Conservation (phyloP, 2,329 filamentous ascomycete genomes). For the Monilinia laxa region DNA sequence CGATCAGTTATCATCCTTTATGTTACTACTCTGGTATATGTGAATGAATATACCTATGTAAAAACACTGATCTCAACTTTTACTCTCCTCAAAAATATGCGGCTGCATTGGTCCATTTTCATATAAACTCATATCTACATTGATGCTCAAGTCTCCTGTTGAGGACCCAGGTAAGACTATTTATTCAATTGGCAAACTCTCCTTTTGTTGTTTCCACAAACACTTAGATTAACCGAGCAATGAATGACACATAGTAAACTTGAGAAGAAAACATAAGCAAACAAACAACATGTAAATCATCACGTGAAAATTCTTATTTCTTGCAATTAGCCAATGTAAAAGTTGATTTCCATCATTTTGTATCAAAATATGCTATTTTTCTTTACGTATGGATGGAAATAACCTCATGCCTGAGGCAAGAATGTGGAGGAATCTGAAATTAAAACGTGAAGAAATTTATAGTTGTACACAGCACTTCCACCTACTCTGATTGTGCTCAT, state of each 20-base stretch:
- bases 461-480: no score
- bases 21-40: background rate
- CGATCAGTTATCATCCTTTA: no score
- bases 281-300: background rate
- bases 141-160: background rate
- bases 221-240: background rate
- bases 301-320: background rate
- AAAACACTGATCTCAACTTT: no score
- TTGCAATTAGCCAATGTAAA: background rate
- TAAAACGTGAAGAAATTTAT: no score
- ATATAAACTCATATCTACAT: background rate
- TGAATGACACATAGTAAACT: background rate
- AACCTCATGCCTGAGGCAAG: no score
- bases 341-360: background rate
- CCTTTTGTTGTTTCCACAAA: background rate
- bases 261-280: background rate
- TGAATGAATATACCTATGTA: background rate
- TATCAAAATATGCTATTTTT: background rate
- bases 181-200: background rate
- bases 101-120: background rate
- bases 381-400: no score
- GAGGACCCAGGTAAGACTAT: background rate
- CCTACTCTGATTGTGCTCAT: no score
- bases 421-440: no score
- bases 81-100: no score